Conservation (phyloP, 371 early-diverging fungal species). For the Lichtheimia hyalospora region DNA sequence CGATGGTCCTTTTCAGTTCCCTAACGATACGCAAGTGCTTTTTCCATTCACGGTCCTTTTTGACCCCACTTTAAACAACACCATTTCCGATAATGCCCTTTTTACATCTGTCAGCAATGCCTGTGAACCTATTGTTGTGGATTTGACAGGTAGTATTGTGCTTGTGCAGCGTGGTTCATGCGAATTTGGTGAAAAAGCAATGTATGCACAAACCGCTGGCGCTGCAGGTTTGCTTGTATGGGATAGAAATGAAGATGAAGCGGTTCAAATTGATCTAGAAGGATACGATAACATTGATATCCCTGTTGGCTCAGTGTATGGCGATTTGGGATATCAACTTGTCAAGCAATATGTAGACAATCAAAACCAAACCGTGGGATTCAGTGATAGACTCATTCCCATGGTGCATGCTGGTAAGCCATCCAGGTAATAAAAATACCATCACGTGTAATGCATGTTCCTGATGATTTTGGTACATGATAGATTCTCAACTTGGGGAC, state of each 20-base stretch:
- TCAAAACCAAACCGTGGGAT: neutral
- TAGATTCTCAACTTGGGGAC: constrained; percentile 24
- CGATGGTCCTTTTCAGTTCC: neutral
- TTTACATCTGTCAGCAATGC: neutral
- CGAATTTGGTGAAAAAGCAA: constrained; percentile 19
- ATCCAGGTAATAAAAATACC: constrained; percentile 15
- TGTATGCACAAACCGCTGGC: constrained; percentile 18
- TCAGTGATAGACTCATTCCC: constrained; percentile 1
- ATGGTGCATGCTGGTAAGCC: constrained; percentile 4
- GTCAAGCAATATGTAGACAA: neutral
- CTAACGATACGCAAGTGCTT: neutral
- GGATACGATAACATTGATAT: constrained; percentile 9
- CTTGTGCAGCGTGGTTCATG: constrained; percentile 11
- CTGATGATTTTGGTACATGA: neutral
- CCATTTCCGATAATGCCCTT: neutral
- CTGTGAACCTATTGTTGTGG: constrained; percentile 14
- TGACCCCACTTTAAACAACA: neutral
- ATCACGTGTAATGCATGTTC: neutral
- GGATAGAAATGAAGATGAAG: neutral
- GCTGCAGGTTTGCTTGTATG: constrained; percentile 13
- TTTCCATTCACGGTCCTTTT: neutral
- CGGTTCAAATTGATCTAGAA: constrained; percentile 8
- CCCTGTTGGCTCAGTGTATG: constrained; percentile 13
- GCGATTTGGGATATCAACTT: neutral
- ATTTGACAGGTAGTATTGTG: constrained; percentile 18